Conservation (phyloP, 371 early-diverging fungal species). For the Choanephora cucurbitarum region DNA sequence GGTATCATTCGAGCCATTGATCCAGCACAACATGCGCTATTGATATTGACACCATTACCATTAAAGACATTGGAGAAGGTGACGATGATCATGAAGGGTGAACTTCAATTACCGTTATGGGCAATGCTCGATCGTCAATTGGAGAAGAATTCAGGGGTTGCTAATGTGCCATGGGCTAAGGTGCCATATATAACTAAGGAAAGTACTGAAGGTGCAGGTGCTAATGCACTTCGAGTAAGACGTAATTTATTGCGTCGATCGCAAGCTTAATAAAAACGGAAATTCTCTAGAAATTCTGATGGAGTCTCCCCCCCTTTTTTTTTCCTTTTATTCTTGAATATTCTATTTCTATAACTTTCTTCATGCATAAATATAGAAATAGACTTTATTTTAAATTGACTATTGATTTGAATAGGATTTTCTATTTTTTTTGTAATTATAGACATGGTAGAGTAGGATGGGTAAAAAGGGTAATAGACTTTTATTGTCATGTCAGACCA, state of each 20-base stretch:
- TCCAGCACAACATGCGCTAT: constrained; percentile 53
- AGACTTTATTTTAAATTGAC: no score
- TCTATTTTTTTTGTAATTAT: no score
- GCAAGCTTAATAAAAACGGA: constrained; percentile 9
- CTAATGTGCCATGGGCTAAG: constrained; percentile 49
- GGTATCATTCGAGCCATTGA: constrained; percentile 78
- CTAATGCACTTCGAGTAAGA: constrained; percentile 31
- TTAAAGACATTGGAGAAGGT: constrained; percentile 49
- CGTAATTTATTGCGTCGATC: constrained; percentile 39
- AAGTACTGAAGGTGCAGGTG: constrained; percentile 38
- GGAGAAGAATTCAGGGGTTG: constrained; percentile 43
- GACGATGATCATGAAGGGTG: constrained; percentile 63
- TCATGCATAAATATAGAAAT: no score
- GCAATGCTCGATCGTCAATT: constrained; percentile 43
- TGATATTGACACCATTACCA: constrained; percentile 69
- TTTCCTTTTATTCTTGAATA: no score
- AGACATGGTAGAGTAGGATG: no score
- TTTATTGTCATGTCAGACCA: no score
- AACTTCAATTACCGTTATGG: constrained; percentile 52
- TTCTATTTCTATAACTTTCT: no score
- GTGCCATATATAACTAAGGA: constrained; percentile 54
- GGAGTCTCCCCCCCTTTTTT: not conserved
- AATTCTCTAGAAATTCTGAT: constrained; percentile 1
- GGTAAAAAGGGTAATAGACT: no score
- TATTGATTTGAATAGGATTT: no score